Conservation (phyloP, 345 rosid genomes). For the Gossypium australe region DNA sequence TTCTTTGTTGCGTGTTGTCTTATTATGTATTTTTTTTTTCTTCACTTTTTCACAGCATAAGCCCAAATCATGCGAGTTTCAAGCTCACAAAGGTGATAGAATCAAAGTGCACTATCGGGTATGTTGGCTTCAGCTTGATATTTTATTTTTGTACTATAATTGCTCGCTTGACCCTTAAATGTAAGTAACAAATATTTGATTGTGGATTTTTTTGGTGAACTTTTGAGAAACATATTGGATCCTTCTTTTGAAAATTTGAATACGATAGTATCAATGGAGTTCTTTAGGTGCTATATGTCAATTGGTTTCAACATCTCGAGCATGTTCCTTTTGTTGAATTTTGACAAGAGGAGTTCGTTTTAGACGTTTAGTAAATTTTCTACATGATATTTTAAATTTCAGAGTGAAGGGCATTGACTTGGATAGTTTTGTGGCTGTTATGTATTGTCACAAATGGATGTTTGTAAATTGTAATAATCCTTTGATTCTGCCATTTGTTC, state of each 20-base stretch:
- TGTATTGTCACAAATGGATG: neutral
- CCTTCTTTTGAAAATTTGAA: neutral
- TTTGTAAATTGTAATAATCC: neutral
- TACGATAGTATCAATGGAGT: neutral
- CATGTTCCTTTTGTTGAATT: neutral
- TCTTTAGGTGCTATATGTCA: neutral
- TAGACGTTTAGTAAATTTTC: neutral
- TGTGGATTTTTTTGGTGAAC: neutral
- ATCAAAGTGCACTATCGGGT: slow-evolving; percentile 90
- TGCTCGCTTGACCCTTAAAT: neutral
- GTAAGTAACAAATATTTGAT: neutral
- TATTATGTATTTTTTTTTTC: neutral
- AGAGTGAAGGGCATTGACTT: neutral
- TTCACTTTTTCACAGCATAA: neutral
- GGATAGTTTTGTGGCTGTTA: neutral
- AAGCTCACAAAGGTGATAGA: slow-evolving; percentile 91
- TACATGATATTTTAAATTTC: neutral
- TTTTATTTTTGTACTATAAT: neutral
- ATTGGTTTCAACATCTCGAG: neutral
- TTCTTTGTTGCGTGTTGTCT: neutral
- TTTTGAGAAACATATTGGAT: neutral
- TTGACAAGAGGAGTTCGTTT: no score
- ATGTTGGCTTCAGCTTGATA: slow-evolving; percentile 22
- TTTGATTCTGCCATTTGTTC: neutral
- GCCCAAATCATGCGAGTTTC: slow-evolving; percentile 68